phyloP scores from a whole-genome alignment of 495 filamentous ascomycete species.

The Podospora anserina region DNA sequence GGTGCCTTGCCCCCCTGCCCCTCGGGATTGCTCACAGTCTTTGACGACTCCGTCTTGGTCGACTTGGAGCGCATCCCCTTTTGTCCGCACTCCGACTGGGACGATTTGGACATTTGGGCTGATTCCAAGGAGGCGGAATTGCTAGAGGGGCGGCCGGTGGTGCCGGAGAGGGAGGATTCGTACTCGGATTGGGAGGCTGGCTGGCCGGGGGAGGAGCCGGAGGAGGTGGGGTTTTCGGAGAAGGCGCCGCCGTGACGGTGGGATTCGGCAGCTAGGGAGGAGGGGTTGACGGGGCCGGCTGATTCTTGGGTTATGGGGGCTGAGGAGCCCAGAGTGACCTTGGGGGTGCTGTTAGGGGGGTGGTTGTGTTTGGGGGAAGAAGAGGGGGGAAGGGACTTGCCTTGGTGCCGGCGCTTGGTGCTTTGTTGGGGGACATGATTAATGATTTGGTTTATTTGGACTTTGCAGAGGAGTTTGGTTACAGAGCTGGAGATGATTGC shows the following conservation, averaged over 20 bases:
- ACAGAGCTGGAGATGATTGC: neutral
- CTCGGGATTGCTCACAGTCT: neutral
- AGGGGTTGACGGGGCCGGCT: slow-evolving; percentile 29
- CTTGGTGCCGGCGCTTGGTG: slow-evolving; percentile 22
- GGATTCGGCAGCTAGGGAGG: slow-evolving; percentile 43
- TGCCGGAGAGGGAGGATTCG: neutral
- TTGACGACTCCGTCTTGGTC: neutral
- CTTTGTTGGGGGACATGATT: slow-evolving; percentile 18
- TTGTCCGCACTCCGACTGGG: neutral
- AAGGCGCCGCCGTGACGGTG: slow-evolving; percentile 25
- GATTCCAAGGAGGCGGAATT: neutral
- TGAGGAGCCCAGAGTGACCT: slow-evolving; percentile 10
- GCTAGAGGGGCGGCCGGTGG: neutral
- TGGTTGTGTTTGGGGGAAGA: neutral
- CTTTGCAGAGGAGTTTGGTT: neutral
- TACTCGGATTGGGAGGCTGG: neutral
- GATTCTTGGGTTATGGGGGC: slow-evolving; percentile 32
- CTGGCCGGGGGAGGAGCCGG: slow-evolving; percentile 16
- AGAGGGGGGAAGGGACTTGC: slow-evolving; percentile 3
- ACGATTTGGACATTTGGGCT: neutral
- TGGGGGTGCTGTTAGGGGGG: neutral
- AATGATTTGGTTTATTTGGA: neutral
- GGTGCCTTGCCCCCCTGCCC: slow-evolving; percentile 32
- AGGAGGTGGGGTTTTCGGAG: slow-evolving; percentile 19
- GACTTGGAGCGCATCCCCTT: slow-evolving; percentile 6